Conservation (phyloP, 2,329 filamentous ascomycete genomes). For the Fusarium compactum region DNA sequence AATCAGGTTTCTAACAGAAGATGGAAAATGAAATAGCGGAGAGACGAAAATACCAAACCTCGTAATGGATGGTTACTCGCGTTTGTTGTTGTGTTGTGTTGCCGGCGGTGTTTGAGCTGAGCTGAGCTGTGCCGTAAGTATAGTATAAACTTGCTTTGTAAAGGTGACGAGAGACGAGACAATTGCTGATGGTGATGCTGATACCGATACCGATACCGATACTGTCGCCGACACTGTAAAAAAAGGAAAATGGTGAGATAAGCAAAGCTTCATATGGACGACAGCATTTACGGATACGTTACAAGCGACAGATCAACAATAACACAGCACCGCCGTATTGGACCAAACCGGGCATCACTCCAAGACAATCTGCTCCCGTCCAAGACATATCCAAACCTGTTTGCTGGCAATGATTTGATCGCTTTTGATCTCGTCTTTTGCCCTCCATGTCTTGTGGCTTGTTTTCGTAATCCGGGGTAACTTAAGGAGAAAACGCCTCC, state of each 20-base stretch:
- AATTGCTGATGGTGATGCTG: not conserved
- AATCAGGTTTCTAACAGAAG: slow-evolving; percentile 18
- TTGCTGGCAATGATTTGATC: slow-evolving; percentile 14
- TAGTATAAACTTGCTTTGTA: slow-evolving; percentile 23
- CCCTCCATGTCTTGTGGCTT: slow-evolving; percentile 15
- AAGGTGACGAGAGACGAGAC: slow-evolving; percentile 14
- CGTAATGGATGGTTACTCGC: slow-evolving; percentile 30
- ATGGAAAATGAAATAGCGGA: not conserved
- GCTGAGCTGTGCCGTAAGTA: slow-evolving; percentile 7
- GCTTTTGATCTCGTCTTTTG: slow-evolving; percentile 16
- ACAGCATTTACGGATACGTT: slow-evolving; percentile 23
- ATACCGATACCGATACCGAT: not conserved
- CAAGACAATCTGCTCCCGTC: slow-evolving; percentile 36
- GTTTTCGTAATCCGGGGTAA: slow-evolving; percentile 37
- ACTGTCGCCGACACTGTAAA: slow-evolving; percentile 1
- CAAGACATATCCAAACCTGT: slow-evolving; percentile 36
- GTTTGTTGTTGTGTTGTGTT: slow-evolving; percentile 12
- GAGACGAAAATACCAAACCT: slow-evolving; percentile 16
- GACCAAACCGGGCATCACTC: slow-evolving; percentile 16
- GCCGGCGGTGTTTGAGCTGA: slow-evolving; percentile 8
- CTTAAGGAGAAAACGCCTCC: slow-evolving; percentile 25
- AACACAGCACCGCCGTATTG: slow-evolving; percentile 15
- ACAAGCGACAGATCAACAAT: slow-evolving; percentile 18
- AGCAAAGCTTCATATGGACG: slow-evolving; percentile 31
- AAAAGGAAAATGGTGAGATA: slow-evolving; percentile 31